Evolutionary conservation across 1,284 basidiomycete genomes (phyloP), one percentile per base, ranked within the genome.

Genomic region (Irpex sp.): DNA sequence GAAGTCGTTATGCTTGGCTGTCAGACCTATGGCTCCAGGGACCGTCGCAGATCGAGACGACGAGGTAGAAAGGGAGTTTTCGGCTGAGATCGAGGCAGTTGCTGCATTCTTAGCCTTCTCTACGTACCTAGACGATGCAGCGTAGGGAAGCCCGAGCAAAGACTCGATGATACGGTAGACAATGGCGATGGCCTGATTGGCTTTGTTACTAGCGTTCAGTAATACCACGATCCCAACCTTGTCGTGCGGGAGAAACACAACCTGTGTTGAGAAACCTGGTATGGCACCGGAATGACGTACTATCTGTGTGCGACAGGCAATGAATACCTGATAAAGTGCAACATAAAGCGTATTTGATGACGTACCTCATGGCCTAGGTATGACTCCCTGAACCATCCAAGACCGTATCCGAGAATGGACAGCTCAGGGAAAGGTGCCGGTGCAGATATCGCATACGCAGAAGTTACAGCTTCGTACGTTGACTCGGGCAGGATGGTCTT

Each of bases 161-260:
- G 51, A n/a, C 19, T 52, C 17, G 0, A 52, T 52, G 51, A 31
- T 19, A 19, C 51, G 51, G 9, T 31, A 19, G 19, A 52, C 51
- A 19, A 31, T 19, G 15, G 17, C 17, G 7, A 31, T 31, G 11
- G 51, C 51, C 19, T 52, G 17, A 19, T 52, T 52, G 13, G 17
- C 15, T 11, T 52, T 31, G 51, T 52, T 19, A 2, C 80, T n/a
- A 68, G 15, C 69, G 63, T 84, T 83, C 4, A 77, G 76, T 0
- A 84, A 73, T 0, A 75, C 68, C 15, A 81, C 74, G 15, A 81
- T 69, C 1, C 76, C 82, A 3, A 83, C 66, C 31, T 76, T 75
- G 52, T 78, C 75, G 9, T 40, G 3, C 7, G 71, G 70, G 15
- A 72, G 59, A 57, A 73, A 70, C 0, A 64, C 68, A 15, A 81